phyloP scores from a whole-genome alignment of 2,329 filamentous ascomycete genomes.

The Atkinsonella texensis region DNA sequence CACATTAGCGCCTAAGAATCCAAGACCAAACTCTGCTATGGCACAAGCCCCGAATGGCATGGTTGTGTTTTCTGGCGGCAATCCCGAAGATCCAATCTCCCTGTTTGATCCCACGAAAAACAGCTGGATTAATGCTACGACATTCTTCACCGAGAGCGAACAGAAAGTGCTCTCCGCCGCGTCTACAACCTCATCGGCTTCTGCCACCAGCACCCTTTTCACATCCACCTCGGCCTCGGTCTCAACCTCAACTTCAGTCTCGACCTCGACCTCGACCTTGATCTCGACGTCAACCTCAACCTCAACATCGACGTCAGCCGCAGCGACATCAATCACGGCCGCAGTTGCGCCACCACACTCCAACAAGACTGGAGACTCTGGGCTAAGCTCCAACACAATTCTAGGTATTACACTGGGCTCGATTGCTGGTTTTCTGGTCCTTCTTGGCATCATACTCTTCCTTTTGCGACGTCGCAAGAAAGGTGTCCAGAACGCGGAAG shows the following conservation, averaged over 20 bases:
- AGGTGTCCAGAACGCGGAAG: conserved; percentile 37
- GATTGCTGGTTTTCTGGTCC: conserved; percentile 58
- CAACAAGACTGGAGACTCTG: conserved; percentile 11
- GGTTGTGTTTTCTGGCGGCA: conserved; percentile 71
- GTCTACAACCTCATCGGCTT: conserved; percentile 17
- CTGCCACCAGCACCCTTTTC: conserved; percentile 13
- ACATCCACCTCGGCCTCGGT: neutral
- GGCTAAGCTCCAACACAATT: conserved; percentile 41
- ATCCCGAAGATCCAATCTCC: conserved; percentile 50
- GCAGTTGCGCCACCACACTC: conserved; percentile 5
- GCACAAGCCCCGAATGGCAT: conserved; percentile 54
- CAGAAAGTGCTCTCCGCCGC: conserved; percentile 25
- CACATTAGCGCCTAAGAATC: conserved; percentile 51
- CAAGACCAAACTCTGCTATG: conserved; percentile 58
- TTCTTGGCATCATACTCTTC: conserved; percentile 63
- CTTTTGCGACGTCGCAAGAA: conserved; percentile 39
- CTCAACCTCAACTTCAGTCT: no score
- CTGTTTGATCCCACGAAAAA: conserved; percentile 71
- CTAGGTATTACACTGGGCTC: conserved; percentile 73
- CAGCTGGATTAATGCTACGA: conserved; percentile 62
- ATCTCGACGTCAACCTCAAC: no score
- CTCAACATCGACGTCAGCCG: conserved; percentile 12
- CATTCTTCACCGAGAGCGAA: conserved; percentile 42
- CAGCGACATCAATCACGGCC: conserved; percentile 13
- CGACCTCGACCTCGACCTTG: no score